A percentile compares a stretch with the other conserved stretches of the same genome.
Evolutionary conservation across 805 yeast genomes (phyloP).

Genomic region (Jamesozyma rosinii): DNA sequence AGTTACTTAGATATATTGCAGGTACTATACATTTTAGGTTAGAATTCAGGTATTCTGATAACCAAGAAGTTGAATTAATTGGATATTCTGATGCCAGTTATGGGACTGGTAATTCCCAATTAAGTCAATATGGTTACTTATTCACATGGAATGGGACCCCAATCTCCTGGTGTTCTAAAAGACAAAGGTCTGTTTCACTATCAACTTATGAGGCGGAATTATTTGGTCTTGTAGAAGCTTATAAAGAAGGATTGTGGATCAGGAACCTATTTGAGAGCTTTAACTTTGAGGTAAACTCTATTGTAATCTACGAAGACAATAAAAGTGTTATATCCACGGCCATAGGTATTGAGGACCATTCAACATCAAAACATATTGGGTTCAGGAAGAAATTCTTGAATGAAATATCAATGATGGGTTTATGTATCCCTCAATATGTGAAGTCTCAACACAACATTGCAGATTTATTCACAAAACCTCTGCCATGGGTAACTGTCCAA

Average conservation of each 20-base stretch:
- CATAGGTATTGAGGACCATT: neutral
- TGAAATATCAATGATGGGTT: neutral
- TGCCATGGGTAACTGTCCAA: neutral
- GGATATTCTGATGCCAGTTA: neutral
- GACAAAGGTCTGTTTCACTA: no score
- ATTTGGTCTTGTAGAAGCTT: no score
- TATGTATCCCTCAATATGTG: neutral
- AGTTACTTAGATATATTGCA: neutral
- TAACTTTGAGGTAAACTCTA: neutral
- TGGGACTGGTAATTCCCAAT: neutral
- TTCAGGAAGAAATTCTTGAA: neutral
- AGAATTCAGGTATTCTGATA: neutral
- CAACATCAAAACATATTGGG: neutral
- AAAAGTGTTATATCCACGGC: neutral
- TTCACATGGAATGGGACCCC: no score
- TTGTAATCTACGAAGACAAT: neutral
- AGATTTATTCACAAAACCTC: neutral
- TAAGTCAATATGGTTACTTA: neutral
- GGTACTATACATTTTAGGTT: neutral
- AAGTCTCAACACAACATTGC: neutral
- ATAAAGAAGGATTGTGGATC: no score
- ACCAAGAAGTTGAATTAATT: neutral
- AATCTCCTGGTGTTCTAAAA: no score
- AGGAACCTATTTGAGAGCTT: no score
- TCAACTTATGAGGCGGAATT: no score